Conservation (phyloP, 345 rosid species). For the Mangifera indica region DNA sequence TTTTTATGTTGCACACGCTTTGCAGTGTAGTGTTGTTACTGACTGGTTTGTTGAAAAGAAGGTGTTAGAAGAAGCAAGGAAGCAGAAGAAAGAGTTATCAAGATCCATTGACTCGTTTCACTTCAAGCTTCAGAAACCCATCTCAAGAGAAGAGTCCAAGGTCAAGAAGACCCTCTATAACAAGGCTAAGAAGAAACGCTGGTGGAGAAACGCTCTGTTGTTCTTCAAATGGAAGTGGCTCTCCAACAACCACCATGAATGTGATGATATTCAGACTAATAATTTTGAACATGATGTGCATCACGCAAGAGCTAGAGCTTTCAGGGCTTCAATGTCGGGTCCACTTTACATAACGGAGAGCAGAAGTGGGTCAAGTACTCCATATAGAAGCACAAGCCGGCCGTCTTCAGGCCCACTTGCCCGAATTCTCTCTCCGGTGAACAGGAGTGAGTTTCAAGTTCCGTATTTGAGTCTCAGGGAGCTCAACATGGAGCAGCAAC, state of each 20-base stretch:
- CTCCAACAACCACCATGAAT: constrained; percentile 13
- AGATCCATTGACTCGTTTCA: constrained; percentile 51
- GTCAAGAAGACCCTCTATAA: constrained; percentile 35
- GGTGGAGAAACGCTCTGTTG: constrained; percentile 82
- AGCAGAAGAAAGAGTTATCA: constrained; percentile 54
- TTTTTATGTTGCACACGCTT: neutral
- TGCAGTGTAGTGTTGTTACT: no score
- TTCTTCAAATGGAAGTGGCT: constrained; percentile 65
- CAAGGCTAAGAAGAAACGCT: constrained; percentile 48
- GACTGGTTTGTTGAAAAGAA: constrained; percentile 13
- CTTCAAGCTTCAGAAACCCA: constrained; percentile 90
- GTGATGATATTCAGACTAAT: neutral
- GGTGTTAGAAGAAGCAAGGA: constrained; percentile 80
- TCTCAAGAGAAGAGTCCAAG: constrained; percentile 56
- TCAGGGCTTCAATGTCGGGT: constrained; percentile 55
- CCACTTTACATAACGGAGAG: constrained; percentile 76
- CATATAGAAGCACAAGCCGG: constrained; percentile 44
- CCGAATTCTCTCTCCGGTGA: constrained; percentile 50
- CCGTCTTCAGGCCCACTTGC: constrained; percentile 72
- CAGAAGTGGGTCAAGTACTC: constrained; percentile 58
- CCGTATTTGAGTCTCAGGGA: constrained; percentile 80
- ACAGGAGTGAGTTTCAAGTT: constrained; percentile 43
- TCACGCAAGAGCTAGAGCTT: constrained; percentile 39
- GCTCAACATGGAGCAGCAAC: constrained; percentile 58
- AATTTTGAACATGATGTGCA: constrained; percentile 47